A percentile compares a stretch with the other conserved stretches of the same genome.
Evolutionary conservation across 2,329 filamentous ascomycete genomes (phyloP).

Genomic region (Teratosphaeriaceae sp.): DNA sequence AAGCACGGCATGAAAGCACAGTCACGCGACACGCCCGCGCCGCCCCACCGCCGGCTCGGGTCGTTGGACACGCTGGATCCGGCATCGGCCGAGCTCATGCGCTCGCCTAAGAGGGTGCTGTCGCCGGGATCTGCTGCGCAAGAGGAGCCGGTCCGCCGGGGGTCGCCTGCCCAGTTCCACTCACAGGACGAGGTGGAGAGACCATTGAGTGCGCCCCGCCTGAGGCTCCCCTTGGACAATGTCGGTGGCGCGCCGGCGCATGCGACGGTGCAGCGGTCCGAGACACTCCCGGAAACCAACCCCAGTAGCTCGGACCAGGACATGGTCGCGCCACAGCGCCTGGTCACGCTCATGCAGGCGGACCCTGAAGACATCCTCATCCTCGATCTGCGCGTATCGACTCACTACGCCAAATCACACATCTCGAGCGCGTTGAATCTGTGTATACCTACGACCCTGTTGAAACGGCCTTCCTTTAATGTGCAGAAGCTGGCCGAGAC

Average conservation of each 20-base stretch:
- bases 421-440: slow-evolving; percentile 80
- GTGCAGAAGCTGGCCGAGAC: slow-evolving; percentile 81
- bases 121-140: slow-evolving; percentile 39
- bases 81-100: slow-evolving; percentile 21
- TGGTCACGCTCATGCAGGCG: slow-evolving; percentile 43
- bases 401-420: slow-evolving; percentile 68
- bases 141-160: slow-evolving; percentile 37
- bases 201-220: slow-evolving; percentile 17
- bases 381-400: slow-evolving; percentile 79
- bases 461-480: slow-evolving; percentile 88
- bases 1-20: slow-evolving; percentile 13
- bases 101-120: slow-evolving; percentile 44
- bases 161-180: slow-evolving; percentile 40
- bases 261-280: slow-evolving; percentile 31
- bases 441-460: slow-evolving; percentile 87
- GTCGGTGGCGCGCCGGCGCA: slow-evolving; percentile 9
- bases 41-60: slow-evolving; percentile 4
- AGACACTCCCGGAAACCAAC: slow-evolving; percentile 36
- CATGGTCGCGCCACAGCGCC: slow-evolving; percentile 42
- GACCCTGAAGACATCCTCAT: slow-evolving; percentile 54
- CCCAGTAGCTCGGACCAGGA: slow-evolving; percentile 27
- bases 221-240: slow-evolving; percentile 25
- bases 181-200: slow-evolving; percentile 25
- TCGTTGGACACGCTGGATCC: slow-evolving; percentile 17
- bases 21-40: slow-evolving; percentile 35